Conservation (phyloP, 768 basidiomycete genomes). For the Suillus luteus region DNA sequence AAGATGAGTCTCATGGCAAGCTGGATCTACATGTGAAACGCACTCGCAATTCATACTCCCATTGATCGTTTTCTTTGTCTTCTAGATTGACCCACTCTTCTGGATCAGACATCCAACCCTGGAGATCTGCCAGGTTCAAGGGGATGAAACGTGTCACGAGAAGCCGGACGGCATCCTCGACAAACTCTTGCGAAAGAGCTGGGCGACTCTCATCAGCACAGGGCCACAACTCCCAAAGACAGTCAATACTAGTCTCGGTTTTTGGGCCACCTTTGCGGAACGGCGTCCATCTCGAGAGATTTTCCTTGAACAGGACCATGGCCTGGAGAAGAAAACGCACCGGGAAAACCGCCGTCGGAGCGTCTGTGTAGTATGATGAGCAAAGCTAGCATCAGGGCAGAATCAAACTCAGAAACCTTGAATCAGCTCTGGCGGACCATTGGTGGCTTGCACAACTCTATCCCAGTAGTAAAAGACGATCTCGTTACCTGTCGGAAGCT, state of each 20-base stretch:
- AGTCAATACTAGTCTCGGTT: constrained; percentile 57
- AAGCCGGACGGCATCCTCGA: constrained; percentile 70
- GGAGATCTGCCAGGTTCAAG: constrained; percentile 76
- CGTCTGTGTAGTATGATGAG: constrained; percentile 45
- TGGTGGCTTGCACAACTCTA: constrained; percentile 72
- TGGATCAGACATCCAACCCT: constrained; percentile 83
- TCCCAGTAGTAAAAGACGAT: constrained; percentile 82
- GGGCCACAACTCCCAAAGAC: constrained; percentile 4
- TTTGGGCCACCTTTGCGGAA: constrained; percentile 57
- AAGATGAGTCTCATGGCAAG: constrained; percentile 5
- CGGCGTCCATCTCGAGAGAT: constrained; percentile 75
- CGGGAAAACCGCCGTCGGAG: constrained; percentile 66
- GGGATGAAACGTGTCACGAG: constrained; percentile 87
- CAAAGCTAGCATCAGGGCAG: not conserved
- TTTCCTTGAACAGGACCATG: constrained; percentile 85
- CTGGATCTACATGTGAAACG: constrained; percentile 27
- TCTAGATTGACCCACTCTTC: constrained; percentile 95
- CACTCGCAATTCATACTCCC: constrained; percentile 93
- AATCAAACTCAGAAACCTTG: constrained; percentile 46
- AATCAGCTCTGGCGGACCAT: constrained; percentile 51
- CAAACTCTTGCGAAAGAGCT: constrained; percentile 71
- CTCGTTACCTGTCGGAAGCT: constrained; percentile 62
- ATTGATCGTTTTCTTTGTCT: constrained; percentile 86
- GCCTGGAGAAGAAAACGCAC: constrained; percentile 80
- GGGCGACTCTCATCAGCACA: constrained; percentile 18